phyloP scores from a whole-genome alignment of 768 basidiomycete species.

The Rhizopogon vulgaris region DNA sequence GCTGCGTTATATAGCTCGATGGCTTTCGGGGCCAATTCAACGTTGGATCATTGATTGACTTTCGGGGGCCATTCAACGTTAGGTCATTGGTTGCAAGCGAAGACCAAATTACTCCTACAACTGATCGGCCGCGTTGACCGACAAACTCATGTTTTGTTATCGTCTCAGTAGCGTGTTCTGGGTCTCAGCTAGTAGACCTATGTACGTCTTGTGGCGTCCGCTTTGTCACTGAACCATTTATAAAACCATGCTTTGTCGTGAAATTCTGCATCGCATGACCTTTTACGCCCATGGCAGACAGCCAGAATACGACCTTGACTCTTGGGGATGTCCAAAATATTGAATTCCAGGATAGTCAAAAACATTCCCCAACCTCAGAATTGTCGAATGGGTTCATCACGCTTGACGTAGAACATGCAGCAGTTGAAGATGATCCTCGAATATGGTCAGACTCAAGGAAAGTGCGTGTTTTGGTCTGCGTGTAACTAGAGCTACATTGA shows the following conservation, averaged over 20 bases:
- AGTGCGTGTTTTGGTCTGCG: constrained; percentile 24
- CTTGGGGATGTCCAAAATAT: background rate
- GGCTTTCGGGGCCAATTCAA: too few relatives aligned
- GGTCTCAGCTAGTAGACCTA: background rate
- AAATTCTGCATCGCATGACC: background rate
- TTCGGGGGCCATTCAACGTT: too few relatives aligned
- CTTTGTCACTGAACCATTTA: background rate
- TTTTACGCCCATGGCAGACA: constrained; percentile 1
- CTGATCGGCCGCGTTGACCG: background rate
- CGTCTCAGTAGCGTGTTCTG: too few relatives aligned
- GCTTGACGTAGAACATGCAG: constrained; percentile 30
- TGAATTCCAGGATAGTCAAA: background rate
- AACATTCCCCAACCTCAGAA: background rate
- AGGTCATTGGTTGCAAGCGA: too few relatives aligned
- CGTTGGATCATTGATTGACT: too few relatives aligned
- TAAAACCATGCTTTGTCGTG: background rate
- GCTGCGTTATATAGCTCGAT: too few relatives aligned
- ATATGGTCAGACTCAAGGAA: constrained; percentile 51
- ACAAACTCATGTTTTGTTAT: background rate
- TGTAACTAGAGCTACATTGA: background rate
- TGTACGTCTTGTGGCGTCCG: background rate
- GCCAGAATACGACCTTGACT: constrained; percentile 2
- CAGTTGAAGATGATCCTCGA: constrained; percentile 56
- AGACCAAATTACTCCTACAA: too few relatives aligned
- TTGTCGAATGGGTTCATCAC: background rate